phyloP scores from a whole-genome alignment of 139 green algal genomes.

The Chlorella sp. region DNA sequence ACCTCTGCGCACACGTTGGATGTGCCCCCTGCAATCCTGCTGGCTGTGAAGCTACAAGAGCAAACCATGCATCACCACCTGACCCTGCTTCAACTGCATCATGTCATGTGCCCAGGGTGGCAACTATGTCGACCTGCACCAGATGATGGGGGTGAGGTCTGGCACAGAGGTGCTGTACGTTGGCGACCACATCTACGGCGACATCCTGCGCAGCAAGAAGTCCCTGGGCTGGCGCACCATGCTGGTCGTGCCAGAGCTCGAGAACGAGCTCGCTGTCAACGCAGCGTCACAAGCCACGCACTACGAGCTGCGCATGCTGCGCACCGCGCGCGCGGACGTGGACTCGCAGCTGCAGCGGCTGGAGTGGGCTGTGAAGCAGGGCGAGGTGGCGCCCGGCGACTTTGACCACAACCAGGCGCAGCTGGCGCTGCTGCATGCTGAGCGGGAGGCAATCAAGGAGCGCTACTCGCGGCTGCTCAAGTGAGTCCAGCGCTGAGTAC shows the following conservation, averaged over 20 bases:
- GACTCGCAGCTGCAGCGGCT: constrained; percentile 81
- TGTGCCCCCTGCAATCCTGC: no score
- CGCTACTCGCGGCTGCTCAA: constrained; percentile 63
- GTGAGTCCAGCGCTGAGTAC: no score
- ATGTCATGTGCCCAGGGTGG: no score
- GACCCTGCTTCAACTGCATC: no score
- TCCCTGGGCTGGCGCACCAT: constrained; percentile 91
- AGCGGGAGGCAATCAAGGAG: constrained; percentile 39
- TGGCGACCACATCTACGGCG: constrained; percentile 88
- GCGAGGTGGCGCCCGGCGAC: neutral
- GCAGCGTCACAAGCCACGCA: constrained; percentile 21
- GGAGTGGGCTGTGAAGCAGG: constrained; percentile 51
- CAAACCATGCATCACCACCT: no score
- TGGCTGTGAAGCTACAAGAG: no score
- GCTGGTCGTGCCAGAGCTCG: constrained; percentile 92
- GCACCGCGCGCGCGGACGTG: constrained; percentile 58
- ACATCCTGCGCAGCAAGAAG: constrained; percentile 81
- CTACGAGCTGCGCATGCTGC: constrained; percentile 58
- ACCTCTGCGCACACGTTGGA: no score
- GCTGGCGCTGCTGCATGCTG: constrained; percentile 30
- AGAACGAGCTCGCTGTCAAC: constrained; percentile 82
- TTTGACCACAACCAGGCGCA: constrained; percentile 19
- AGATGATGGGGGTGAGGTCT: constrained; percentile 71
- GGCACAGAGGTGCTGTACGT: constrained; percentile 67
- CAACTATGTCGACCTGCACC: constrained; percentile 77